These are phyloP conservation scores for Elsinoe ampelina DNA, from an alignment of 2,329 filamentous ascomycete genomes.

Conservation along the genomic window DNA sequence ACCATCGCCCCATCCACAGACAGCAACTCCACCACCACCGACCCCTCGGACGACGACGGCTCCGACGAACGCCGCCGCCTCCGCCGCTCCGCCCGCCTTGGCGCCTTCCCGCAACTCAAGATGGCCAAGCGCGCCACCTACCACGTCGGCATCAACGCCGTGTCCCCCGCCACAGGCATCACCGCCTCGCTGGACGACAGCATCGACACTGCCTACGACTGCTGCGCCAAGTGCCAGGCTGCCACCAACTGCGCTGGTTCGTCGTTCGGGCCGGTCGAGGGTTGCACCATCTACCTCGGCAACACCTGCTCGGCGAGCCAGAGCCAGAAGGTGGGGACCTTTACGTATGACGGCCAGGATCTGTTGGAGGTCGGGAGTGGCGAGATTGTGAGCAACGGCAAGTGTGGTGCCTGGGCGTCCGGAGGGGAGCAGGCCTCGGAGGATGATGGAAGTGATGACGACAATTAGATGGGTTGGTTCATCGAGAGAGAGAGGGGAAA, in stretches of 20 bases:
- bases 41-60: not conserved
- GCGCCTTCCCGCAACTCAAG: not conserved
- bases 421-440: not conserved
- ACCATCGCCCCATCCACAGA: not conserved
- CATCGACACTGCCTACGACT: conserved; percentile 6
- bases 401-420: not conserved
- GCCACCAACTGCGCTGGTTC: not conserved
- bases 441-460: not conserved
- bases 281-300: not conserved
- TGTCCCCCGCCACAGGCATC: not conserved
- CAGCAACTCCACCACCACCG: not conserved
- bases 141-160: conserved; percentile 10
- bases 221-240: conserved; percentile 2
- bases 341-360: not conserved
- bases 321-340: not conserved
- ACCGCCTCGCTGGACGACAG: not conserved
- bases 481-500: not conserved
- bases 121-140: not conserved
- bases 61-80: not conserved
- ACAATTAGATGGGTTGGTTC: not conserved
- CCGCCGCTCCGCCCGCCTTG: conserved; percentile 1
- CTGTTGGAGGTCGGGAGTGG: not conserved
- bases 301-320: not conserved
- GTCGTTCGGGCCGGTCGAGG: not conserved
- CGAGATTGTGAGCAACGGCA: conserved; percentile 8